A percentile compares a stretch with the other conserved stretches of the same genome.
These are phyloP conservation scores for Acacia confusa DNA, from an alignment of 306 rosid genomes.

Conservation along the genomic window DNA sequence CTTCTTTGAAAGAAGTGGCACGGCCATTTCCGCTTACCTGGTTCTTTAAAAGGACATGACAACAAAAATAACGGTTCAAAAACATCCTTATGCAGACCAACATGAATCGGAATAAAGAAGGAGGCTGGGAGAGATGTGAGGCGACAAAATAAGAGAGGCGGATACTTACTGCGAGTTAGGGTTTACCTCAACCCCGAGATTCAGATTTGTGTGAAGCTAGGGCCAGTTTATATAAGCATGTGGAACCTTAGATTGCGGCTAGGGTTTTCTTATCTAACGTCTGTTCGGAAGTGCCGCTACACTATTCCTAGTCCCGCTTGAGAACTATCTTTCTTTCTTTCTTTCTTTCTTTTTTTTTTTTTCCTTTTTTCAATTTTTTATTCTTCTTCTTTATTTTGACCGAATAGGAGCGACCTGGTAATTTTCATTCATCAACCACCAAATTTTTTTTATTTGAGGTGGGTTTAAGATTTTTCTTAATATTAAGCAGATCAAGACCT, in stretches of 20 bases:
- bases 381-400: too few species aligned
- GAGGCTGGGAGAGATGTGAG: background rate
- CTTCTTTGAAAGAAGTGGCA: slow-evolving; percentile 62
- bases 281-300: background rate
- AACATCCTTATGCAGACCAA: background rate
- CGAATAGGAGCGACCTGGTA: too few species aligned
- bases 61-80: background rate
- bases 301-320: background rate
- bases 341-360: too few species aligned
- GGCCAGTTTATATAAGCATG: background rate
- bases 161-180: background rate
- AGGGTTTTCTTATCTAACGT: background rate
- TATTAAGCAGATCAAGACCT: background rate
- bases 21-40: slow-evolving; percentile 46
- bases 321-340: background rate
- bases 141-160: background rate
- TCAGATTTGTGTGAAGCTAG: background rate
- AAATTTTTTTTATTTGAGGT: background rate
- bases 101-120: background rate
- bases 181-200: background rate
- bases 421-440: too few species aligned
- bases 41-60: background rate
- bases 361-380: too few species aligned
- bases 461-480: background rate
- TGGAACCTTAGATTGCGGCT: background rate